A percentile compares a stretch with the other conserved stretches of the same genome.
Evolutionary conservation across 192 early-diverging fungal species (phyloP).

Genomic region (Pilaira anomala): DNA sequence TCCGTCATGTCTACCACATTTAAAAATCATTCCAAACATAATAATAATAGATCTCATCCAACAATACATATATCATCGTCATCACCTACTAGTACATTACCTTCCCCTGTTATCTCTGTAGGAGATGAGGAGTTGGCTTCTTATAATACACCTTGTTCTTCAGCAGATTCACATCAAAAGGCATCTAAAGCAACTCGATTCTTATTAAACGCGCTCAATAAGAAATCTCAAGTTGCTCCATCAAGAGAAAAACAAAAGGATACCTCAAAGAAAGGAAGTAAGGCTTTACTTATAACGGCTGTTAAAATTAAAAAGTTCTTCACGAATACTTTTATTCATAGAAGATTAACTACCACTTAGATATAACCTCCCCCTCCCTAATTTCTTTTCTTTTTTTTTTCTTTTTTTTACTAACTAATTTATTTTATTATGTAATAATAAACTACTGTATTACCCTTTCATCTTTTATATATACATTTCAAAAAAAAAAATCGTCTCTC

Average conservation of each 20-base stretch:
- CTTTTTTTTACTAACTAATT: not conserved
- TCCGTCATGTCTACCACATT: slow-evolving; percentile 6
- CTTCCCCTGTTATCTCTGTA: slow-evolving; percentile 9
- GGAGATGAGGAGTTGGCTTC: slow-evolving; percentile 20
- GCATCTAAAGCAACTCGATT: slow-evolving; percentile 5
- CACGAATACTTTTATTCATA: slow-evolving; percentile 2
- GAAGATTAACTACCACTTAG: not conserved
- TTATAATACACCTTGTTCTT: not conserved
- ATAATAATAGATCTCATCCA: not conserved
- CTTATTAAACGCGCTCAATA: slow-evolving; percentile 2
- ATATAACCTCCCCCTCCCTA: not conserved
- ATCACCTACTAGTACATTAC: not conserved
- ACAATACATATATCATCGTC: not conserved
- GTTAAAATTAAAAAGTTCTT: not conserved
- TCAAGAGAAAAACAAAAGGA: slow-evolving; percentile 6
- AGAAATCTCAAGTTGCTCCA: slow-evolving; percentile 12
- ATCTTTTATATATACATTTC: too few species aligned
- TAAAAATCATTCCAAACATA: not conserved
- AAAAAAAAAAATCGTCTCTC: not conserved
- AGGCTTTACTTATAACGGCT: not conserved
- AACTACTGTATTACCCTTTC: too few species aligned
- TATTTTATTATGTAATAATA: not conserved
- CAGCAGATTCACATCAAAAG: not conserved
- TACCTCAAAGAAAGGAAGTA: slow-evolving; percentile 1
- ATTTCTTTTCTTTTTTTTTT: not conserved